Base-by-base conservation (phyloP, 73 alveolate genomes). In the Stentor coeruleus region DNA sequence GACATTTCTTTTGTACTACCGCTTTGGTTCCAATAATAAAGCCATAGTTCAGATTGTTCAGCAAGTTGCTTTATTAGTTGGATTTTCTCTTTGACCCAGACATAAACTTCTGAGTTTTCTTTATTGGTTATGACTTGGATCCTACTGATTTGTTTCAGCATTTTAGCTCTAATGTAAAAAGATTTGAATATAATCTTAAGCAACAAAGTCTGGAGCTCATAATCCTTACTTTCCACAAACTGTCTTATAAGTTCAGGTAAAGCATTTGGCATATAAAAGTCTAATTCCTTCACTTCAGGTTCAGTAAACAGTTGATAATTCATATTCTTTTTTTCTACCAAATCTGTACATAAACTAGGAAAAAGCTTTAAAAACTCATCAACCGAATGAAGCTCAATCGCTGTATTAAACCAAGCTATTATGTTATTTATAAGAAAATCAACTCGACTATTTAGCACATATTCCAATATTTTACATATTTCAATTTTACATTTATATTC, bases 351-450 rank as follows among this genome's bases (percentile, higher is more conserved):
- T n/a, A n/a, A n/a, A 49, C 28, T 6, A 49, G 66, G 66, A 49
- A 49, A 49, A 49, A 49, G 66, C 66, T 49, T 6, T 11, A 49
- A 49, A 49, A 11, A 49, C 20, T 49, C 66, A 49, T 20, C 66
- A 11, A 20, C 28, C 6, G 66, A 49, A 6, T 49, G 66, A n/a
- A n/a, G n/a, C n/a, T n/a, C n/a, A n/a, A n/a, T n/a, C 28, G 28
- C 20, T 49, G 28, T 20, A 49, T 49, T 49, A 80, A 84, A 84
- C 58, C 66, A 84, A 26, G 37, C 72, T 36, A 74, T 84, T 1
- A 75, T 41, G 38, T 84, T 84, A 26, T 74, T 83, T 0, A 84
- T 76, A 15, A 84, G 41, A 40, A 84, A 84, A 35, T 84, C 89
- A 11, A 59, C 60, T 81, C 89, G 74, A 76, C 82, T 42, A 39